Percentiles rank a stretch among this genome's conserved stretches.
Conservation (phyloP, 305 asterid species). For the Solanum hybrid region DNA sequence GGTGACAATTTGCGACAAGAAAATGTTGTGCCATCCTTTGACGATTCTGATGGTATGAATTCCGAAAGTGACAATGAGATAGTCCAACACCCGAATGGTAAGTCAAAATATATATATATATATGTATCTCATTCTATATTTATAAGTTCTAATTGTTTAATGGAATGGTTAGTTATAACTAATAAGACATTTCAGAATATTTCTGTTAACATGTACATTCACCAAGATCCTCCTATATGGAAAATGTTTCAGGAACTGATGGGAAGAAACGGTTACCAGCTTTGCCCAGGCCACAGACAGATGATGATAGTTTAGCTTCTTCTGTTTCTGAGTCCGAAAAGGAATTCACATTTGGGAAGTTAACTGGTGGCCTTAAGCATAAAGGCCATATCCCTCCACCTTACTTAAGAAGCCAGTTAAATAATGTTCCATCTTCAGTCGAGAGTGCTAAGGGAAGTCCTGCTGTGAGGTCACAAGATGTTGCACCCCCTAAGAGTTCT, state of each 20-base stretch:
- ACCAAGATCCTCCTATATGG: constrained; percentile 11
- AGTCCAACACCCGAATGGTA: constrained; percentile 10
- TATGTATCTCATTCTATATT: background rate
- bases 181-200: background rate
- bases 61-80: constrained; percentile 41
- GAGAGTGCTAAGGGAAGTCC: constrained; percentile 18
- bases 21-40: constrained; percentile 29
- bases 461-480: constrained; percentile 7
- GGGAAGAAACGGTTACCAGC: background rate
- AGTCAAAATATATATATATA: constrained; percentile 8
- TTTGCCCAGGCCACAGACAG: background rate
- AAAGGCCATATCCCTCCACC: constrained; percentile 42
- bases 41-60: constrained; percentile 43
- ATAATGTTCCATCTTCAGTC: constrained; percentile 18
- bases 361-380: constrained; percentile 76
- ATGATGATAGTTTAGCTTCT: constrained; percentile 12
- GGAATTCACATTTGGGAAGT: constrained; percentile 43
- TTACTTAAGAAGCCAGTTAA: constrained; percentile 26
- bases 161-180: background rate
- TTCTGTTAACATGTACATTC: constrained; percentile 18
- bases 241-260: constrained; percentile 5
- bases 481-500: constrained; percentile 18
- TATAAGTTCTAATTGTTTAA: background rate
- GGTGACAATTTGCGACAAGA: constrained; percentile 25
- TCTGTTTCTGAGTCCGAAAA: constrained; percentile 22